phyloP scores from a whole-genome alignment of 2,329 filamentous ascomycete genomes.

The Phyllosticta citriasiana region DNA sequence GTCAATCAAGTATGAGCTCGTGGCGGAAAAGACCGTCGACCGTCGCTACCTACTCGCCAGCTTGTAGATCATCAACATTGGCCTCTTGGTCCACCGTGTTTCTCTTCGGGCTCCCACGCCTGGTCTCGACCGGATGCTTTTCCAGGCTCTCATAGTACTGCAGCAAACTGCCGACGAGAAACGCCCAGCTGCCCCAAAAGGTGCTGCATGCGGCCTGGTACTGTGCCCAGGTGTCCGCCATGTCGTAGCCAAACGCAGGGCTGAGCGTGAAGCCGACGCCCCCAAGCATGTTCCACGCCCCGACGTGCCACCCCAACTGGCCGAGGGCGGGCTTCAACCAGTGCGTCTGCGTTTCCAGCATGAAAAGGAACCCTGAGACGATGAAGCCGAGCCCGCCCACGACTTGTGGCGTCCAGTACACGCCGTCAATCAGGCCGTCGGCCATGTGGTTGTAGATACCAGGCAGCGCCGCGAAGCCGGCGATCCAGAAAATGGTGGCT shows the following conservation, averaged over 20 bases:
- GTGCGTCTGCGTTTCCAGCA: constrained; percentile 54
- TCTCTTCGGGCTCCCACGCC: neutral
- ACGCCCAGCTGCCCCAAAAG: constrained; percentile 27
- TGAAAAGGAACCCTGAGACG: constrained; percentile 48
- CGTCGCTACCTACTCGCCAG: neutral
- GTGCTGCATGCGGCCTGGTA: constrained; percentile 23
- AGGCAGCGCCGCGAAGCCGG: constrained; percentile 51
- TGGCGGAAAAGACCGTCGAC: too few relatives aligned
- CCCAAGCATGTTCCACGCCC: constrained; percentile 55
- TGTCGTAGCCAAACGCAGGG: constrained; percentile 25
- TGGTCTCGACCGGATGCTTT: constrained; percentile 22
- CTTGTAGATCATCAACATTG: neutral
- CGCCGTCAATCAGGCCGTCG: constrained; percentile 38
- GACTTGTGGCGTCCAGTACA: constrained; percentile 54
- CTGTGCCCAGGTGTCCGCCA: constrained; percentile 19
- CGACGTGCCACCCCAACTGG: constrained; percentile 58
- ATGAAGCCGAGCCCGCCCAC: constrained; percentile 55
- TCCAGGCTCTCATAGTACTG: constrained; percentile 27
- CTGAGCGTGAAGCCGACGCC: constrained; percentile 49
- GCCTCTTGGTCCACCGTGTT: neutral
- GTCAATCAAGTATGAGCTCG: too few relatives aligned
- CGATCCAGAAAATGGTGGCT: constrained; percentile 55
- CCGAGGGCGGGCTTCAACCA: constrained; percentile 51
- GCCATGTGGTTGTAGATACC: constrained; percentile 44
- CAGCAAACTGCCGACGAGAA: constrained; percentile 23